These are phyloP conservation scores for Colletotrichum tabaci DNA, from an alignment of 2,329 filamentous ascomycete species.

Conservation along the genomic window DNA sequence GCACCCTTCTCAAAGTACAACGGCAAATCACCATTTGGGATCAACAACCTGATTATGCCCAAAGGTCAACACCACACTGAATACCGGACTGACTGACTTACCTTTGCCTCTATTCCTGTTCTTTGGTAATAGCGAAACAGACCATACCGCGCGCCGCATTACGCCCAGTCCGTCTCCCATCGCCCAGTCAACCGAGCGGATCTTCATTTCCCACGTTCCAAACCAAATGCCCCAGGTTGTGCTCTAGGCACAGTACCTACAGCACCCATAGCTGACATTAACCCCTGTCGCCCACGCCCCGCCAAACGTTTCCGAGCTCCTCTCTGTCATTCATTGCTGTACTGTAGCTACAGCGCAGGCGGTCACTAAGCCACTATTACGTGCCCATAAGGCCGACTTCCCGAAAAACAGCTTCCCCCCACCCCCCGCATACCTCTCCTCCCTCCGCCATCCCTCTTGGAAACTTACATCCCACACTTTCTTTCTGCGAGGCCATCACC, in stretches of 20 bases:
- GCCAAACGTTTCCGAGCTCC: conserved; percentile 19
- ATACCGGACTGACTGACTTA: background rate
- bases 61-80: conserved; percentile 1
- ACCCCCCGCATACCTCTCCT: conserved; percentile 14
- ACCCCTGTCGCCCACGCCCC: conserved; percentile 27
- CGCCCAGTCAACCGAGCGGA: conserved; percentile 32
- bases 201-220: conserved; percentile 9
- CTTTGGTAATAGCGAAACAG: background rate
- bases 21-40: no score
- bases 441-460: background rate
- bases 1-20: background rate
- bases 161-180: conserved; percentile 1
- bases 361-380: no score
- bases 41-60: background rate
- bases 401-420: background rate
- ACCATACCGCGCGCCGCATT: conserved; percentile 16
- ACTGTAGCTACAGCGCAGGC: no score
- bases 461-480: conserved; percentile 1
- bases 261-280: background rate
- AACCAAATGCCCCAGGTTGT: background rate
- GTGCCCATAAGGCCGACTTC: background rate
- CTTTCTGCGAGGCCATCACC: background rate
- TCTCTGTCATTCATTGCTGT: background rate
- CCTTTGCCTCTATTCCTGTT: background rate
- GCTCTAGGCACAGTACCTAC: background rate